Conservation (phyloP, 305 asterid genomes). For the Fraxinus xanthoxyloides region DNA sequence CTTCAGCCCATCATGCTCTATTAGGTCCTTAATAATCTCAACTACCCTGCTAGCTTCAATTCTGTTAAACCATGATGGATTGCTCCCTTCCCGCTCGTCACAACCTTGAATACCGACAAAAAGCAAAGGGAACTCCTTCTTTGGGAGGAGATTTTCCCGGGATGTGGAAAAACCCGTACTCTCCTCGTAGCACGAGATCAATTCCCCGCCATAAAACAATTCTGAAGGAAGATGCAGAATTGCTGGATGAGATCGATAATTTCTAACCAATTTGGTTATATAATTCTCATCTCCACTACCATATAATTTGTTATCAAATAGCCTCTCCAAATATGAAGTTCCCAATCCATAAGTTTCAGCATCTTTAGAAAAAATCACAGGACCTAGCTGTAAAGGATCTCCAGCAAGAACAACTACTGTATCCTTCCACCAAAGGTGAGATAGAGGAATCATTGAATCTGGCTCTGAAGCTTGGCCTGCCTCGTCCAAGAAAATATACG, state of each 20-base stretch:
- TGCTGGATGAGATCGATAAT: constrained; percentile 78
- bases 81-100: constrained; percentile 93
- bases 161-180: constrained; percentile 16
- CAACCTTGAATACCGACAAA: constrained; percentile 85
- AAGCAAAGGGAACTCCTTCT: constrained; percentile 73
- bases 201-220: constrained; percentile 65
- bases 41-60: constrained; percentile 88
- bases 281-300: constrained; percentile 37
- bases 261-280: constrained; percentile 64
- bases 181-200: constrained; percentile 66
- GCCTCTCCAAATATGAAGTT: constrained; percentile 79
- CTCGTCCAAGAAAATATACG: constrained; percentile 85
- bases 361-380: constrained; percentile 61
- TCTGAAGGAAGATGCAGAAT: constrained; percentile 75
- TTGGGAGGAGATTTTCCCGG: constrained; percentile 55
- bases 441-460: constrained; percentile 81
- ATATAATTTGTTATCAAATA: constrained; percentile 50
- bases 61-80: constrained; percentile 96
- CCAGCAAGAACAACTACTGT: constrained; percentile 85
- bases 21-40: constrained; percentile 49
- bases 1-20: constrained; percentile 46
- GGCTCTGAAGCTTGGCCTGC: constrained; percentile 99
- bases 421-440: constrained; percentile 46
- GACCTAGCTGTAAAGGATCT: constrained; percentile 94
- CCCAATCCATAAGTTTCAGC: constrained; percentile 75